Percentiles rank a stretch among this genome's conserved stretches.
Conservation (phyloP, 108 stramenopile genomes). For the Poteriospumella lacustris region DNA sequence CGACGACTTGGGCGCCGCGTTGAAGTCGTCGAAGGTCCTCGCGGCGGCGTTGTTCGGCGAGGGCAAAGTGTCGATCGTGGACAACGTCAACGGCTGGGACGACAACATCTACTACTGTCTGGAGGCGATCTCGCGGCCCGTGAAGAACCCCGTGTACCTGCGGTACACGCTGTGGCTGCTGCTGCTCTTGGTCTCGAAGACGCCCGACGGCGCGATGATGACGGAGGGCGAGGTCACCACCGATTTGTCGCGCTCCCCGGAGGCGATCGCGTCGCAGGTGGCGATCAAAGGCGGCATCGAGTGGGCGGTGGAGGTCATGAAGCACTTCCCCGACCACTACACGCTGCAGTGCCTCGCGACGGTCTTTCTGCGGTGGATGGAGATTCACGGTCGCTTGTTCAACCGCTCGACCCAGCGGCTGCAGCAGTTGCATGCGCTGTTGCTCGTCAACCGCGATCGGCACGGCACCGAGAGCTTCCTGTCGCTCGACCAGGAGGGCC, state of each 20-base stretch:
- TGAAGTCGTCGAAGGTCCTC: no score
- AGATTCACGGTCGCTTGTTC: conserved; percentile 3
- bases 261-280: background rate
- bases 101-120: background rate
- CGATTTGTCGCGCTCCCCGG: background rate
- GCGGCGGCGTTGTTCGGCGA: no score
- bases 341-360: background rate
- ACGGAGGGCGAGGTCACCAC: background rate
- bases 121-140: background rate
- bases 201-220: background rate
- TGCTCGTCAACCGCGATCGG: background rate
- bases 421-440: background rate
- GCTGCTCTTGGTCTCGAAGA: background rate
- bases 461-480: background rate
- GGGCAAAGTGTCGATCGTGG: background rate
- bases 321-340: background rate
- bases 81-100: background rate
- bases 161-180: conserved; percentile 22
- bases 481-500: conserved; percentile 15
- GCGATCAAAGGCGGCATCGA: conserved; percentile 16
- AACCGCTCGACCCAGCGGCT: background rate
- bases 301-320: conserved; percentile 11
- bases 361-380: conserved; percentile 18
- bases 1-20: no score
- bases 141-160: background rate